phyloP scores from a whole-genome alignment of 352 stramenopile genomes.

The Thraustotheca clavata region DNA sequence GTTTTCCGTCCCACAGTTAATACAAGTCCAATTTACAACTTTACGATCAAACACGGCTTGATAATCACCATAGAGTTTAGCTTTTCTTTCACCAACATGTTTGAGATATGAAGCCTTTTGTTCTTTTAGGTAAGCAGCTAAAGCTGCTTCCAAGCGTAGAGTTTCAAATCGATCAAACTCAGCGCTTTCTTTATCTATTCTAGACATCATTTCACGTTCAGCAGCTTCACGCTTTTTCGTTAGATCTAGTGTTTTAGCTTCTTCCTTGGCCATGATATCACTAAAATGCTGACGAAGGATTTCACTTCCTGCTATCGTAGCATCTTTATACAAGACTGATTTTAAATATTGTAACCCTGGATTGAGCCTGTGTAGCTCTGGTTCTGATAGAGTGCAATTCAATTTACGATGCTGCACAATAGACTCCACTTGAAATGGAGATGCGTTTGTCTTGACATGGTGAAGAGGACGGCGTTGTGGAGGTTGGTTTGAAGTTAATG shows the following conservation, averaged over 20 bases:
- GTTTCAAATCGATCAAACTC: background rate
- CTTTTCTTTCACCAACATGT: background rate
- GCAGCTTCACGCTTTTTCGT: background rate
- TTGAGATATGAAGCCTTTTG: background rate
- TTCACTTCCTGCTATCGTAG: background rate
- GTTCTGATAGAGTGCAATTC: background rate
- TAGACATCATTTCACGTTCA: background rate
- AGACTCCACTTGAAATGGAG: slow-evolving; percentile 1
- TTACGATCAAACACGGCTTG: background rate
- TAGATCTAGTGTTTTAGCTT: background rate
- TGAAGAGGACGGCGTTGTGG: background rate
- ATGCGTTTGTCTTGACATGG: background rate
- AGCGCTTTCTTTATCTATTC: background rate
- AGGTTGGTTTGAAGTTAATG: background rate
- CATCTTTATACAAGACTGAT: slow-evolving; percentile 10
- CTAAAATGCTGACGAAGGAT: background rate
- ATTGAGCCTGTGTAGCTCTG: background rate
- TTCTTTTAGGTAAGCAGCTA: background rate
- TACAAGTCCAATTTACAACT: background rate
- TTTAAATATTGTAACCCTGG: slow-evolving; percentile 7
- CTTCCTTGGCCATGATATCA: background rate
- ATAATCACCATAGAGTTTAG: background rate
- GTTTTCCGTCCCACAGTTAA: slow-evolving; percentile 3
- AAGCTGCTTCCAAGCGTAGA: background rate
- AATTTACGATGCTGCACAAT: background rate